Base-by-base conservation (phyloP, 2,329 filamentous ascomycete species). In the Penicillium digitatum region DNA sequence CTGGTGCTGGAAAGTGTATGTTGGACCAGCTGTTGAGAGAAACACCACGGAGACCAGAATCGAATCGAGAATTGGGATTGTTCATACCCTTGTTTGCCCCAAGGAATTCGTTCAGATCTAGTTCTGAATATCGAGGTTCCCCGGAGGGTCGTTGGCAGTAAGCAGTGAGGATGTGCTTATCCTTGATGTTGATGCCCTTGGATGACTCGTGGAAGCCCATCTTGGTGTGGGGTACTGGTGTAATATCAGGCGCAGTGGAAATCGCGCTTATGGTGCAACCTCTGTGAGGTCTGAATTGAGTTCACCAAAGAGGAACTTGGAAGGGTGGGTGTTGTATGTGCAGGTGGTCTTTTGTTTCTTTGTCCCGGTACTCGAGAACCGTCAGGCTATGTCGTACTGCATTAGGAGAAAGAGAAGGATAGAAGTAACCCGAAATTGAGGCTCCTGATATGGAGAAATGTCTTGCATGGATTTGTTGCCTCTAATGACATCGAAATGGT, bases 151-250 rank as follows among this genome's bases (percentile, higher is more conserved):
- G 54, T 10, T 53, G 38, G 22, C 63, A 65, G 44, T 65, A 61
- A 34, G 63, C 62, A 18, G 53, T 52, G 14, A 65, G 57, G 43
- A 64, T n/a, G 32, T 65, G 63, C 3, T 57, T 44, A 20, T 62
- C 45, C 40, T 57, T 63, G 37, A 64, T 46, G 29, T 61, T 43
- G 24, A 65, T 57, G 46, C 57, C 44, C 55, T 53, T 60, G 10
- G 62, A 60, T 24, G 63, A 55, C 24, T 24, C 60, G 34, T 65
- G 63, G 49, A 65, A 65, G 16, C 62, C 58, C 62, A 64, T 63
- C 7, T 39, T 54, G 51, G 29, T 18, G 29, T 11, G 18, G 40
- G 11, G 5, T 10, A 8, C 9, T 11, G 31, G n/a, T n/a, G 12
- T 24, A 32, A 5, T 34, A n/a, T 31, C 22, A 26, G 11, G 5